A percentile compares a stretch with the other conserved stretches of the same genome.
Evolutionary conservation across 2,329 filamentous ascomycete species (phyloP).

Genomic region (Tympanopsis confertula): DNA sequence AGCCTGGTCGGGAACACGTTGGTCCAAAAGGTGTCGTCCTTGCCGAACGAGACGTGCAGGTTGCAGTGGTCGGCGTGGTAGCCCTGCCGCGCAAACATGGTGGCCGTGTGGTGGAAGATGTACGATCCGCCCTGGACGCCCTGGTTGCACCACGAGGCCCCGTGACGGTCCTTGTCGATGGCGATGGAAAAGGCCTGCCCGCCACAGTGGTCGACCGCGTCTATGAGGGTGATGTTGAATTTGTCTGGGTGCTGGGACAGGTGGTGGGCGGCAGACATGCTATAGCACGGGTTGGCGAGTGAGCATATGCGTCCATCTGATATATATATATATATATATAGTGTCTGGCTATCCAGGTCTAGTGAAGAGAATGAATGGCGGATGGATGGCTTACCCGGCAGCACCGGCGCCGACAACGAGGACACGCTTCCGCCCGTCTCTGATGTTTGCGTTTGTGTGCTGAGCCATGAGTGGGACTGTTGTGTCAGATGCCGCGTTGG

Average conservation of each 20-base stretch:
- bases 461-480: too few species aligned
- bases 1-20: slow-evolving; percentile 42
- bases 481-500: too few species aligned
- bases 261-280: slow-evolving; percentile 46
- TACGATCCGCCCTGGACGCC: slow-evolving; percentile 46
- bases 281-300: slow-evolving; percentile 3
- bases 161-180: slow-evolving; percentile 42
- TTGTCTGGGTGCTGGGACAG: slow-evolving; percentile 45
- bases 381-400: slow-evolving; percentile 16
- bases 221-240: slow-evolving; percentile 46
- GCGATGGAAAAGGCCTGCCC: slow-evolving; percentile 52
- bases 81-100: slow-evolving; percentile 44
- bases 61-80: slow-evolving; percentile 40
- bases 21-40: slow-evolving; percentile 41
- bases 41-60: slow-evolving; percentile 43
- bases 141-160: slow-evolving; percentile 51
- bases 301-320: too few species aligned
- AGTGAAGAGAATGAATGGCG: too few species aligned
- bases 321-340: too few species aligned
- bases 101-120: slow-evolving; percentile 47
- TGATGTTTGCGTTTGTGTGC: too few species aligned
- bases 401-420: slow-evolving; percentile 28
- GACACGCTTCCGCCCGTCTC: slow-evolving; percentile 20
- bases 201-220: slow-evolving; percentile 45
- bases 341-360: too few species aligned